Base-by-base conservation (phyloP, 2,329 filamentous ascomycete genomes). In the Herpotrichia juniperi region DNA sequence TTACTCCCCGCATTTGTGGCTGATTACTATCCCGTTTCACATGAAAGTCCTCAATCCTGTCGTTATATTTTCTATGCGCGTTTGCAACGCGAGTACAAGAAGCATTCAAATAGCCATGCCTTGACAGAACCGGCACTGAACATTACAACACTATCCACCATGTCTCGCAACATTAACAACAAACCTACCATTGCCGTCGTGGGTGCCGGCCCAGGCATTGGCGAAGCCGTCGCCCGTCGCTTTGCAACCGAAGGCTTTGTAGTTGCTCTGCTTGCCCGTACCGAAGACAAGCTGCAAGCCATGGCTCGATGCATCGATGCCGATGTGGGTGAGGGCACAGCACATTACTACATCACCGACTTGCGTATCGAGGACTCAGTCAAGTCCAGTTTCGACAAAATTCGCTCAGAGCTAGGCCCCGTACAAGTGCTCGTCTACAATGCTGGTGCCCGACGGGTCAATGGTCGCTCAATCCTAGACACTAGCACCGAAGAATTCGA, bases 141-240 rank as follows among this genome's bases (percentile, higher is more conserved):
- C n/a, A n/a, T n/a, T n/a, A n/a, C n/a, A n/a, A n/a, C n/a, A n/a
- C n/a, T n/a, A n/a, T n/a, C n/a, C 16, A 37, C 22, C 28, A 58
- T 58, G 55, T 58, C 55, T 28, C 31, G 30, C 35, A 63, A 64
- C 49, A 26, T 39, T 17, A 9, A 48, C 24, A 56, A 55, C 17
- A 59, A 56, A 35, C 59, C 57, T 4, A 52, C 53, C 39, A 59
- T 62, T 26, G 59, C 59, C 12, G 57, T 64, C 37, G 61, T 64
- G 16, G 61, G 61, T 30, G 61, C 59, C 24, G 61, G 61, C 10
- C 61, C 61, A 44, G 59, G 61, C 6, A 64, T 64, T 25, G 61
- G 61, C 42, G 61, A 64, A 55, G 61, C 61, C 16, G 61, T 64
- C 10, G 61, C 61, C 31, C 61, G 52, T 22, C 57, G 58, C 22